These are phyloP conservation scores for Eimeria praecox DNA, from an alignment of 169 alveolate species.

Conservation along the genomic window DNA sequence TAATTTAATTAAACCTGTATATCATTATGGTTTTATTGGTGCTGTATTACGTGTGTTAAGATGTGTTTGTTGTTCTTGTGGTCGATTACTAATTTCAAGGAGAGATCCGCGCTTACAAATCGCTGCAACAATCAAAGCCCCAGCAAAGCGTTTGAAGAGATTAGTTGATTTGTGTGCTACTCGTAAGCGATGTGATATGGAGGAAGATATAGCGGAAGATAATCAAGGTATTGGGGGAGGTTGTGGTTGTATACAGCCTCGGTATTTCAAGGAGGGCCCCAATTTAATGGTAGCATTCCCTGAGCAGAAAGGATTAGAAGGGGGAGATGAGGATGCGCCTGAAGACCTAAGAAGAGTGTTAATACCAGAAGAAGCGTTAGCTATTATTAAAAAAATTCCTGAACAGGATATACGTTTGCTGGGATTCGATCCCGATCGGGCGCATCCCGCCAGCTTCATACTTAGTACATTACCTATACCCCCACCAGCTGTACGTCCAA, in stretches of 20 bases:
- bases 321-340: conserved; percentile 57
- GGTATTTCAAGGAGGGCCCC: conserved; percentile 94
- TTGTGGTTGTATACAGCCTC: conserved; percentile 96
- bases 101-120: conserved; percentile 89
- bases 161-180: conserved; percentile 78
- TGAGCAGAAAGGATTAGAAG: conserved; percentile 87
- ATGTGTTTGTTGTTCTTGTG: conserved; percentile 98
- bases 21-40: conserved; percentile 92
- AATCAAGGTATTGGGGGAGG: conserved; percentile 83
- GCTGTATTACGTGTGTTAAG: conserved; percentile 96
- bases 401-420: conserved; percentile 93
- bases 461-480: conserved; percentile 98
- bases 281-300: conserved; percentile 90
- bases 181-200: conserved; percentile 46
- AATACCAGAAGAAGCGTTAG: conserved; percentile 94
- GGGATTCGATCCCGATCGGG: conserved; percentile 96
- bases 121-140: conserved; percentile 88
- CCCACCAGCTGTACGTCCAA: conserved; percentile 99
- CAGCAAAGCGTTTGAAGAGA: conserved; percentile 86
- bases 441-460: conserved; percentile 98
- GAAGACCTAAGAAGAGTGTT: conserved; percentile 82
- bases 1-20: conserved; percentile 97
- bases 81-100: conserved; percentile 93
- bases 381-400: conserved; percentile 93
- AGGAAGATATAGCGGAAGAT: conserved; percentile 42